These are phyloP conservation scores for Parastagonospora nodorum DNA, from an alignment of 2,329 filamentous ascomycete genomes.

Conservation along the genomic window DNA sequence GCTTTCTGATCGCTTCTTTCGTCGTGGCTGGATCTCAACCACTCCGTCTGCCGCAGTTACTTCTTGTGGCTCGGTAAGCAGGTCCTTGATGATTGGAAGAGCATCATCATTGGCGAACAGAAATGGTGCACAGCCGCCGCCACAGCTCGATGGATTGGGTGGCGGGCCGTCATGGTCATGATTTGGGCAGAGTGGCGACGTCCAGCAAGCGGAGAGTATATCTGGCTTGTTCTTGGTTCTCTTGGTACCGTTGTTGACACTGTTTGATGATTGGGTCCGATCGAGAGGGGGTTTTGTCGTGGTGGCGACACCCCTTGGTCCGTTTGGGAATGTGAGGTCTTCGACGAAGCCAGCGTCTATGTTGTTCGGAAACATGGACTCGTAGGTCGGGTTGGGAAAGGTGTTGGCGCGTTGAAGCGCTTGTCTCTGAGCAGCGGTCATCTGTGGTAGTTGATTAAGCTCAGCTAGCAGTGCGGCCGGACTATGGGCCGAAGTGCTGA, in stretches of 20 bases:
- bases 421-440: constrained; percentile 31
- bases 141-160: constrained; percentile 48
- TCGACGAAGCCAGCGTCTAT: constrained; percentile 43
- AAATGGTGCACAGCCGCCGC: constrained; percentile 48
- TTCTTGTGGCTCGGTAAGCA: constrained; percentile 37
- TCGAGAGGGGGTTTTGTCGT: constrained; percentile 19
- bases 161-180: constrained; percentile 44
- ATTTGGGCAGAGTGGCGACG: constrained; percentile 49
- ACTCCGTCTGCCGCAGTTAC: constrained; percentile 42
- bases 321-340: constrained; percentile 45
- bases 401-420: constrained; percentile 35
- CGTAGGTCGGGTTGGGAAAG: constrained; percentile 41
- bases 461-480: constrained; percentile 25
- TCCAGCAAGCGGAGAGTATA: constrained; percentile 49
- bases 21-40: constrained; percentile 43
- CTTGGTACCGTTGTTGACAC: constrained; percentile 37
- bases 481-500: constrained; percentile 29
- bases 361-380: constrained; percentile 45
- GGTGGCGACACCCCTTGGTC: constrained; percentile 31
- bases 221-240: constrained; percentile 45
- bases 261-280: constrained; percentile 17
- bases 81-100: constrained; percentile 36
- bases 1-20: constrained; percentile 46
- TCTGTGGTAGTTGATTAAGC: constrained; percentile 30
- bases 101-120: constrained; percentile 44